Base-by-base conservation (phyloP, 768 basidiomycete species). In the Tricholoma flavovirens region DNA sequence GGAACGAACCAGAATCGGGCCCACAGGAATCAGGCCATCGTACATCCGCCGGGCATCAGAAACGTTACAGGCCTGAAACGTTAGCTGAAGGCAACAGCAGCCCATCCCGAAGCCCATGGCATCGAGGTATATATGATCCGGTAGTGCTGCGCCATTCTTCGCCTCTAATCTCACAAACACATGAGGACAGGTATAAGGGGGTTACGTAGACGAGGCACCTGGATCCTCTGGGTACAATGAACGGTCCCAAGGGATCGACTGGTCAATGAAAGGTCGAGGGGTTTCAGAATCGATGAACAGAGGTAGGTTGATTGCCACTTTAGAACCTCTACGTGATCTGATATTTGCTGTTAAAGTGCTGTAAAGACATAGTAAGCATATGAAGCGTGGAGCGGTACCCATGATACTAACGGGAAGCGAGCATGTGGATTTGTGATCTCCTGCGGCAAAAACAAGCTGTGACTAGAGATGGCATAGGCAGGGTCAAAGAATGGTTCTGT, bases 31-130 rank as follows among this genome's bases (percentile, higher is more conserved):
- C 51, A 99, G 77, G n/a, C 90, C 91, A 68, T 99, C 97, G 68
- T 99, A 99, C 73, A 98, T 84, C 54, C 90, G 78, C 66, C 93
- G 80, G 10, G 97, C 94, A 68, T 99, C 94, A 30, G 82, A 79
- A 24, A 99, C 85, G 73, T 93, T 93, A 71, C 93, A 97, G 2
- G 94, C 88, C 71, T 99, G 97, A 75, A 98, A 98, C 12, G 97
- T 99, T 58, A 98, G 79, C 66, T 99, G 97, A 51, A 99, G 77
- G 71, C 97, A 98, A 65, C 93, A 96, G 62, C 96, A 98, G 5
- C 97, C 97, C 97, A 98, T 99, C 48, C 97, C 97, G 69, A 99
- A 99, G 26, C 95, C 96, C 97, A 98, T 98, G 8, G 97, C 95
- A 69, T 99, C 97, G 77, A 98, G 82, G 69, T 98, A 98, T 60